These are phyloP conservation scores for Trichoderma gracile DNA, from an alignment of 2,329 filamentous ascomycete species.

Conservation along the genomic window DNA sequence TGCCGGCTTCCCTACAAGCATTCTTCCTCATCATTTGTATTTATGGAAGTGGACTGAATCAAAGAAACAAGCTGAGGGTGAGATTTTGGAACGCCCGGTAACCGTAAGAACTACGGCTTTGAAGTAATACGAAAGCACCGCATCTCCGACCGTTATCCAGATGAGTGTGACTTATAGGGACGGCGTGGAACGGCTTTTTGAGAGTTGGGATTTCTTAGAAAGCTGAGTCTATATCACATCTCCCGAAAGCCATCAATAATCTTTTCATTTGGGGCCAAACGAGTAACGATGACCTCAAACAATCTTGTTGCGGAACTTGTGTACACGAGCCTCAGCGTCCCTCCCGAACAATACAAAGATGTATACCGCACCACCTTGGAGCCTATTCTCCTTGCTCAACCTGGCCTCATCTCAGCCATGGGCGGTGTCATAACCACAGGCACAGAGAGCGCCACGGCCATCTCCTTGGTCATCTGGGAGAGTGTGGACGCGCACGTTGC, in stretches of 20 bases:
- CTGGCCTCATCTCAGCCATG: not conserved
- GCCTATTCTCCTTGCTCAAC: not conserved
- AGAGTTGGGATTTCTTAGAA: not conserved
- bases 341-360: not conserved
- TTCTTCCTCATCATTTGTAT: not conserved
- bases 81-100: not conserved
- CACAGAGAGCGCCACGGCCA: not conserved
- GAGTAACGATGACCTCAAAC: not conserved
- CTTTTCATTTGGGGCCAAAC: not conserved
- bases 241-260: too few relatives aligned
- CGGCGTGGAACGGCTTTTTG: not conserved
- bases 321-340: not conserved
- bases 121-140: not conserved
- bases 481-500: not conserved
- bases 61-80: not conserved
- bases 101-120: not conserved
- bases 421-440: not conserved
- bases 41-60: too few relatives aligned
- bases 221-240: too few relatives aligned
- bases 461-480: conserved; percentile 9
- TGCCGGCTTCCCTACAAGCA: not conserved
- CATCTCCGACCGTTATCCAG: not conserved
- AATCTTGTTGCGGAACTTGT: conserved; percentile 10
- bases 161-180: not conserved
- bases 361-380: conserved; percentile 1